Evolutionary conservation across 164 flowering plant genomes (phyloP), one percentile per base, ranked within the genome.

Genomic region (Aristolochia fimbriata): DNA sequence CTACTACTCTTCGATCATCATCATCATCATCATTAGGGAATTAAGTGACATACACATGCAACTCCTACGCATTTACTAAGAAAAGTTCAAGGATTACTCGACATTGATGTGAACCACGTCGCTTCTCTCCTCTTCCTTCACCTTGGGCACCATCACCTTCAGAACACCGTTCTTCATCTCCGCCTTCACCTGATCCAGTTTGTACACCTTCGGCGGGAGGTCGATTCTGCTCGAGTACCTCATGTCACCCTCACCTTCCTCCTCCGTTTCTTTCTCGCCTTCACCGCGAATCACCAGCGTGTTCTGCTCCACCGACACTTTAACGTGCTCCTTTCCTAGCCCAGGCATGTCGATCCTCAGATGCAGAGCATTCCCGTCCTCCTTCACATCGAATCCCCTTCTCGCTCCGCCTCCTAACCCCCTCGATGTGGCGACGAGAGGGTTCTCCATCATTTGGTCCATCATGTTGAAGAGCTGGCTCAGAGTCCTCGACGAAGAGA

Each of bases 81-180:
- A 27, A 27, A 27, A 27, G 3, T 52, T 1, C 30, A 52, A 7
- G 5, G 43, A 27, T 74, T 59, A 87, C 43, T 80, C 85, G 12
- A 87, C 70, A 13, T 73, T 70, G 1, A 87, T 79, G n/a, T 81
- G 77, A 30, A 60, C 48, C 16, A 85, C 83, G 37, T 84, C 76
- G 25, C 65, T 74, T 80, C 79, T 75, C 61, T 83, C 89, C 10
- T 85, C 89, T 30, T 80, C 83, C 74, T 78, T 84, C 23, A 77
- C 79, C 70, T 82, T 89, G 0, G 94, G 88, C 51, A 89, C 79
- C 20, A 58, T 20, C 33, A 86, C 74, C 69, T 74, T 86, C 55
- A 86, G 68, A 3, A 86, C 88, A 0, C 96, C 96, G 53, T 86
- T 86, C 80, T 83, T 86, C 91, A 88, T 88, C 85, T 88, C 89